Evolutionary conservation across 331 rosid species (phyloP).

Genomic region (Prunus yedoensis): DNA sequence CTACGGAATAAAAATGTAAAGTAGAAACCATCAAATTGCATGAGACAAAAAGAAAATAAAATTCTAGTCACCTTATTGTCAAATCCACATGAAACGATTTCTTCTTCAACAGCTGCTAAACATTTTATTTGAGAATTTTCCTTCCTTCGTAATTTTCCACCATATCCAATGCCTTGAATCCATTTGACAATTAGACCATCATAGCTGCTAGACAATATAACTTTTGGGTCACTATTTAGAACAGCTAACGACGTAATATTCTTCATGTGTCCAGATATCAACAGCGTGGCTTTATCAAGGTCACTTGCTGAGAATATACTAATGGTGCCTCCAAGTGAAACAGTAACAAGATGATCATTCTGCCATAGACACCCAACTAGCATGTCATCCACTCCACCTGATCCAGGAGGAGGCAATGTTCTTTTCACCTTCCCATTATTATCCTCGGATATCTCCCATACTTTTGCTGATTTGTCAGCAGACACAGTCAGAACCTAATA

Average conservation of each 20-base stretch:
- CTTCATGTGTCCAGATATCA: slow-evolving; percentile 87
- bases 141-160: slow-evolving; percentile 78
- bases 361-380: slow-evolving; percentile 91
- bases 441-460: slow-evolving; percentile 84
- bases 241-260: slow-evolving; percentile 77
- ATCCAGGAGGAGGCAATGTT: slow-evolving; percentile 67
- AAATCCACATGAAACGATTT: slow-evolving; percentile 75
- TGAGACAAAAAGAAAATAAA: neutral
- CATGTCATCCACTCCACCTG: slow-evolving; percentile 96
- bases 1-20: neutral
- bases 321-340: slow-evolving; percentile 90
- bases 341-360: slow-evolving; percentile 72
- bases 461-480: slow-evolving; percentile 90
- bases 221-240: slow-evolving; percentile 65
- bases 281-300: slow-evolving; percentile 72
- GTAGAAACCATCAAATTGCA: neutral
- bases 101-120: slow-evolving; percentile 76
- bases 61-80: slow-evolving; percentile 69
- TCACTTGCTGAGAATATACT: slow-evolving; percentile 69
- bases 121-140: slow-evolving; percentile 83
- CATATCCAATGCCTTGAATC: slow-evolving; percentile 85
- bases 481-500: slow-evolving; percentile 85
- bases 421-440: slow-evolving; percentile 61
- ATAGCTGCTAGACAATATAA: slow-evolving; percentile 82
- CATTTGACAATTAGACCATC: slow-evolving; percentile 89